Evolutionary conservation across 2,329 filamentous ascomycete genomes (phyloP).

Genomic region (Nemania sp.): DNA sequence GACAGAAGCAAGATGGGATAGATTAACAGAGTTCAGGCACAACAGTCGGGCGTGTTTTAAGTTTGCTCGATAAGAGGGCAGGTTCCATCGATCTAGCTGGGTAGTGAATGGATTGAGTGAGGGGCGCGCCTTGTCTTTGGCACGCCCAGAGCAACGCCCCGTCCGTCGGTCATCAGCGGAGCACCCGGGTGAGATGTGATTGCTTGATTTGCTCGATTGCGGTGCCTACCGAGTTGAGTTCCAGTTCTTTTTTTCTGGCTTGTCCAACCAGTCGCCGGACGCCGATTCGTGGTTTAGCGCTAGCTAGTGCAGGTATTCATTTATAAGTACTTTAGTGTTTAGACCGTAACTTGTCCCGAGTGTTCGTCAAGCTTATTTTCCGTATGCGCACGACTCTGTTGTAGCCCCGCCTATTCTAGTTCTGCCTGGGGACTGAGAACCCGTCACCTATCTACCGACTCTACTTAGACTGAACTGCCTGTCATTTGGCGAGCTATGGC

Average conservation of each 20-base stretch:
- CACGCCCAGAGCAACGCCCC: conserved; percentile 40
- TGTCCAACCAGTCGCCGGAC: not conserved
- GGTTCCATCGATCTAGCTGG: not conserved
- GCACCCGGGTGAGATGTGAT: conserved; percentile 28
- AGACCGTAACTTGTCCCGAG: not conserved
- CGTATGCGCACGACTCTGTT: not conserved
- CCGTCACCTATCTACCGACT: too few species aligned
- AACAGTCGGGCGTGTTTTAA: not conserved
- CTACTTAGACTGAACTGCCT: too few species aligned
- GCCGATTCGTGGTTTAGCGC: not conserved
- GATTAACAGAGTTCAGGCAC: not conserved
- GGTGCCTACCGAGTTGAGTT: not conserved
- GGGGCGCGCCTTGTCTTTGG: conserved; percentile 31
- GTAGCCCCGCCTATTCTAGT: not conserved
- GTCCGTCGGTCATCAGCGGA: conserved; percentile 48
- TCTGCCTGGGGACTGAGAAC: too few species aligned
- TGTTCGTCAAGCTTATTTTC: not conserved
- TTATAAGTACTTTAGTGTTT: not conserved
- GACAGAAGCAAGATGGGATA: not conserved
- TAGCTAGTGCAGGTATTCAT: not conserved
- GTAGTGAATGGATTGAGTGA: conserved; percentile 27
- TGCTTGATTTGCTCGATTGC: not conserved
- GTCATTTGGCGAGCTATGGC: not conserved
- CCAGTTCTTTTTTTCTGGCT: conserved; percentile 5
- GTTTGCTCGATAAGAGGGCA: conserved; percentile 19